Evolutionary conservation across 2,329 filamentous ascomycete species (phyloP), one percentile per base, ranked within the genome.

Genomic region (Aspergillus sp.): DNA sequence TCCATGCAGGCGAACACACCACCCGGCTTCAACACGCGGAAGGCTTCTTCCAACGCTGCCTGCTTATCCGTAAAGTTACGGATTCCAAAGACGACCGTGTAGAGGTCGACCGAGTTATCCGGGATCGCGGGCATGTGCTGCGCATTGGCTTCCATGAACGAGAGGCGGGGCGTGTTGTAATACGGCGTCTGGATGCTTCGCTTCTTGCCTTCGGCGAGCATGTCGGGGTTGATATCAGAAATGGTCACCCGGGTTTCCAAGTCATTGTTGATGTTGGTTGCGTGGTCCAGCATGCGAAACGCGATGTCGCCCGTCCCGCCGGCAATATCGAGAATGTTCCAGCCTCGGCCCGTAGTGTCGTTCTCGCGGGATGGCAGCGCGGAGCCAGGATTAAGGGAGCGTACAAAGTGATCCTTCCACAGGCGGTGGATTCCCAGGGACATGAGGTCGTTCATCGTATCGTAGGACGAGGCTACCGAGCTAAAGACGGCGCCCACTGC

Each of bases 401-500:
- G 86, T 43, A 99, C 93, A 72, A 97, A 99, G 75, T 96, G 86
- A 74, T 97, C 93, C 78, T 89, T 99, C 94, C 94, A 99, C 35
- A 99, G 78, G 41, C 94, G 88, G 73, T 99, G 94, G 75, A 96
- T 92, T 50, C 94, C 94, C 45, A 99, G 83, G 7, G 94, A 97
- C 94, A 99, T 99, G 61, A 97, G 82, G 72, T 99, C 94, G 76
- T 99, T 99, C 94, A 99, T 99, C 57, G 87, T 88, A 73, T 99
- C 94, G 76, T 99, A 99, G 16, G 88, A 90, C 57, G 89, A 86
- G 61, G 94, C 94, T 38, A 99, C 94, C 60, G 88, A 96, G 72
- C 90, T 93, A 77, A 99, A 99, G 53, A 99, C 94, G 40, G 83
- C 85, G 54, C 88, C 88, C 38, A 96, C 92, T 80, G 42, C 76